Evolutionary conservation across 2,329 filamentous ascomycete species (phyloP).

Genomic region (Graphium sp.): DNA sequence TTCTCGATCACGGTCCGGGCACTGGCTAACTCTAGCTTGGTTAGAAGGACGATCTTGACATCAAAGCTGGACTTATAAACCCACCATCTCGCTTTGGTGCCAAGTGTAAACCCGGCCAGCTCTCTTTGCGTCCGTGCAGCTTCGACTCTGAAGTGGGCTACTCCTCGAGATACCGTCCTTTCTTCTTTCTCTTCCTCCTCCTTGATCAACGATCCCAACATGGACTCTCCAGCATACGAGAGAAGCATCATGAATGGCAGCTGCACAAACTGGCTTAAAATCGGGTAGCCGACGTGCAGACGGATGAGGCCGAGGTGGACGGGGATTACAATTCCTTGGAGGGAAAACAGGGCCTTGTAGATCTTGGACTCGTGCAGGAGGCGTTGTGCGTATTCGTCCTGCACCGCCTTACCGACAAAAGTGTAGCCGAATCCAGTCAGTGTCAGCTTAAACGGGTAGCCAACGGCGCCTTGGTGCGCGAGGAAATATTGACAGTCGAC

Average conservation of each 20-base stretch:
- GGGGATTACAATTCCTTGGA: background rate
- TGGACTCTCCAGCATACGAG: background rate
- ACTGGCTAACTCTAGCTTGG: no score
- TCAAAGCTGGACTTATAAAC: no score
- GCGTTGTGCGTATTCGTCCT: background rate
- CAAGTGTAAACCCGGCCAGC: no score
- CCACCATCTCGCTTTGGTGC: no score
- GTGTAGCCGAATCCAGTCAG: background rate
- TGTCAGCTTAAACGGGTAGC: background rate
- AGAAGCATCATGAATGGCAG: background rate
- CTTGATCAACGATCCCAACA: conserved; percentile 7
- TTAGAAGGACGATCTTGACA: no score
- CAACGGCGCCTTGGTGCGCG: background rate
- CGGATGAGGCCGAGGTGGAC: background rate
- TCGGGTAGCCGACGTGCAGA: background rate
- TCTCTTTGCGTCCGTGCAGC: background rate
- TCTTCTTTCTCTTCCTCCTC: conserved; percentile 7
- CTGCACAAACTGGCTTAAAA: background rate
- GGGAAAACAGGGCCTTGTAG: background rate
- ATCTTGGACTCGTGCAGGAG: background rate
- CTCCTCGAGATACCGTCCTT: no score
- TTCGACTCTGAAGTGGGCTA: no score
- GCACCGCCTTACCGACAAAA: background rate
- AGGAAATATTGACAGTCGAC: background rate
- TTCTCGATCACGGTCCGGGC: no score